Evolutionary conservation across 2,329 filamentous ascomycete species (phyloP), one percentile per base, ranked within the genome.

Genomic region (Trichoderma aggressivum): DNA sequence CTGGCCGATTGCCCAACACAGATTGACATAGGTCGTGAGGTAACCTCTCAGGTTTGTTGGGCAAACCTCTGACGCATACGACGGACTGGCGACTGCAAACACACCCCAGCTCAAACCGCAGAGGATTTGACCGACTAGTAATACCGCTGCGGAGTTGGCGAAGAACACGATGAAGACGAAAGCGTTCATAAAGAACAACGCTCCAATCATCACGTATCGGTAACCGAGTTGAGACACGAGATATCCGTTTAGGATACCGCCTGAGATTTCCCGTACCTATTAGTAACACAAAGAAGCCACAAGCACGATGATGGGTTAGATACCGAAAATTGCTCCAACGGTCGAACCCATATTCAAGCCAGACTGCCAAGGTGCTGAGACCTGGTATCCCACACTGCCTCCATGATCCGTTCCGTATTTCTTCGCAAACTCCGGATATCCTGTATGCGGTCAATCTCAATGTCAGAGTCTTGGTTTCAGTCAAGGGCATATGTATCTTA

Each of bases 151-250:
- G 32, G 78, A 80, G 5, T 78, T 76, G 0, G 83, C 81, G 64
- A 86, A 86, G 74, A 86, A 86, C 18, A 81, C 77, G 14, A 86
- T 76, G 67, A 84, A 85, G 58, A 88, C 83, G 72, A 84, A 84
- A 26, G 75, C 76, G 8, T 79, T 77, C 78, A 84, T 74, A 26
- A 64, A 61, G 34, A 70, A 63, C 3, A 70, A 56, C 3, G 50
- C 59, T 21, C 58, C 80, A 12, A 87, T 77, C 72, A 87, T 80
- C 0, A 83, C 83, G 72, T 78, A 78, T 24, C 81, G 79, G 58
- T 84, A 83, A 0, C 84, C 84, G 32, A 71, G 82, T 1, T 78
- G 77, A 30, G 68, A 70, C 11, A 70, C 61, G 30, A 70, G 34
- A 53, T 70, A 70, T 36, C 68, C 68, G n/a, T 70, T 70, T 3